Evolutionary conservation across 139 green algal species (phyloP).

Genomic region (Picochlorum sp.): DNA sequence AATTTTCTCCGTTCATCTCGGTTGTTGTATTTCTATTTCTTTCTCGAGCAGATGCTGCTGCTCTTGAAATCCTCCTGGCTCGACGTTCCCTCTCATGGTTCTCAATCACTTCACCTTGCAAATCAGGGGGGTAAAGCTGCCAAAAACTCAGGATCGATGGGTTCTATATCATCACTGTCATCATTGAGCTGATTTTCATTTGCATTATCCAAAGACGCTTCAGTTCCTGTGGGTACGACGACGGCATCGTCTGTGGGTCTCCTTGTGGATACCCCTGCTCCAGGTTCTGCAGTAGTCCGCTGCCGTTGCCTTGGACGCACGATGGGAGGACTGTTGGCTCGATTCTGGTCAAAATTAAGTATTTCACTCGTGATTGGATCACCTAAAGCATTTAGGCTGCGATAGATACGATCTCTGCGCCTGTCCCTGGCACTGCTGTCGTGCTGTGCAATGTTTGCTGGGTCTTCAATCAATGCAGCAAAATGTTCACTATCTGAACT

Average conservation of each 20-base stretch:
- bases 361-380: not conserved
- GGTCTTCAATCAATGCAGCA: too few species aligned
- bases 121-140: conserved; percentile 83
- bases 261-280: not conserved
- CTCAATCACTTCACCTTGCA: conserved; percentile 82
- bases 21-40: not conserved
- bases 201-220: not conserved
- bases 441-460: too few species aligned
- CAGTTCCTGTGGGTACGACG: not conserved
- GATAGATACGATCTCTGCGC: too few species aligned
- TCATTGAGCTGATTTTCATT: not conserved
- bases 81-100: conserved; percentile 50
- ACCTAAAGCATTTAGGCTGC: too few species aligned
- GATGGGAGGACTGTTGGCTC: not conserved
- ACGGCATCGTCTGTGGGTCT: conserved; percentile 49
- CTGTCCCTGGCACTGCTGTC: too few species aligned
- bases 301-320: not conserved
- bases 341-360: not conserved
- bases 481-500: too few species aligned
- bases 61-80: conserved; percentile 14
- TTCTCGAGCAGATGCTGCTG: conserved; percentile 5
- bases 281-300: not conserved
- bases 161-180: conserved; percentile 28
- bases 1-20: not conserved
- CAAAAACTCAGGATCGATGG: conserved; percentile 89